Conservation (phyloP, 2,329 filamentous ascomycete genomes). For the Penicillium palitans region DNA sequence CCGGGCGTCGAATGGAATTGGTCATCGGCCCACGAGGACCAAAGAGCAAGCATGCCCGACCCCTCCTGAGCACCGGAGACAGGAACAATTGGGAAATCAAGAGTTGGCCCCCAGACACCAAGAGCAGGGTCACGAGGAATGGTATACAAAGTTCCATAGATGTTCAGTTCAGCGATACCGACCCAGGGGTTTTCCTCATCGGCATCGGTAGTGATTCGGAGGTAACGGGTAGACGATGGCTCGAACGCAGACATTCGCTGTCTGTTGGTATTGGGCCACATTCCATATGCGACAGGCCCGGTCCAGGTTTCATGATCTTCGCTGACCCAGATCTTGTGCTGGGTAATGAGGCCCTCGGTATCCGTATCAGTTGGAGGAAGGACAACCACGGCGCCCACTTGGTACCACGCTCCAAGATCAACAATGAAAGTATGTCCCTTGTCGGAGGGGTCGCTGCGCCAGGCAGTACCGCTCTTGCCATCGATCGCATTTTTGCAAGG, state of each 20-base stretch:
- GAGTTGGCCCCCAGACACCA: slow-evolving; percentile 29
- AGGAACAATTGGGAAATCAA: slow-evolving; percentile 31
- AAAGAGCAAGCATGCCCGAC: slow-evolving; percentile 17
- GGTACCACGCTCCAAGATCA: slow-evolving; percentile 8
- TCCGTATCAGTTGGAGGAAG: slow-evolving; percentile 3
- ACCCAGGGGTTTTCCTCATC: neutral
- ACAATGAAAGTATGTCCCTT: slow-evolving; percentile 7
- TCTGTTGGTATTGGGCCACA: slow-evolving; percentile 12
- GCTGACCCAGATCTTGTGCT: slow-evolving; percentile 13
- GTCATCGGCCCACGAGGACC: slow-evolving; percentile 21
- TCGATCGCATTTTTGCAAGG: slow-evolving; percentile 8
- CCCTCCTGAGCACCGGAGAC: slow-evolving; percentile 25
- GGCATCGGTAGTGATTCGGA: slow-evolving; percentile 8
- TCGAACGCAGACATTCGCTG: slow-evolving; percentile 14
- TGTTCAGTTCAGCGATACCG: slow-evolving; percentile 13
- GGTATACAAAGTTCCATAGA: slow-evolving; percentile 12
- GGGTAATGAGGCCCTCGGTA: slow-evolving; percentile 9
- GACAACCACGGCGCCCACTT: slow-evolving; percentile 9
- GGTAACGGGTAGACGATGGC: slow-evolving; percentile 5
- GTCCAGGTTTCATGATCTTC: slow-evolving; percentile 3
- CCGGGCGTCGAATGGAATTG: slow-evolving; percentile 18
- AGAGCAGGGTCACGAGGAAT: slow-evolving; percentile 17
- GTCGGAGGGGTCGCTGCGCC: slow-evolving; percentile 5
- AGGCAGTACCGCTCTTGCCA: slow-evolving; percentile 7
- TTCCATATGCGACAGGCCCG: slow-evolving; percentile 12